These are phyloP conservation scores for Aspergillus floridensis DNA, from an alignment of 2,329 filamentous ascomycete genomes.

Conservation along the genomic window DNA sequence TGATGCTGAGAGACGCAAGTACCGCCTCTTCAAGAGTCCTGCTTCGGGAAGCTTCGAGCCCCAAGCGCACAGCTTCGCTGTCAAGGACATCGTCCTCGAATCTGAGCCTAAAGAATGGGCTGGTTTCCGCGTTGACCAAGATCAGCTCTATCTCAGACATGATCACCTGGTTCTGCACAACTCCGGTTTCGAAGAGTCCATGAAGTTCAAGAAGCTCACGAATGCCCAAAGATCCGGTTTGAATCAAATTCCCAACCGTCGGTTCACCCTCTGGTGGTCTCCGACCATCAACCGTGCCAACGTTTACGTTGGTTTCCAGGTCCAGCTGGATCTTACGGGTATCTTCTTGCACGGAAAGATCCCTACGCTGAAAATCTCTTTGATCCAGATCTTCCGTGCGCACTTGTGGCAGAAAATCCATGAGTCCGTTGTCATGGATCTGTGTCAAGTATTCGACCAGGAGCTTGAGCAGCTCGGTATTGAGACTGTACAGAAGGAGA, in stretches of 20 bases:
- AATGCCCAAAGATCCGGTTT: conserved; percentile 96
- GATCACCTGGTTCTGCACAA: too few species aligned
- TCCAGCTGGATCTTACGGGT: conserved; percentile 93
- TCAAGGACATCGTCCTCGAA: too few species aligned
- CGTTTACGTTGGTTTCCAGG: conserved; percentile 98
- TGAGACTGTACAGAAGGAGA: conserved; percentile 97
- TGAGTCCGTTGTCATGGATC: conserved; percentile 96
- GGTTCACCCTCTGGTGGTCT: conserved; percentile 98
- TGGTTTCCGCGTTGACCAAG: too few species aligned
- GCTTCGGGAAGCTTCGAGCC: too few species aligned
- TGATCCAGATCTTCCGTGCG: conserved; percentile 98
- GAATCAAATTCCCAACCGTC: conserved; percentile 97
- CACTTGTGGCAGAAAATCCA: conserved; percentile 99
- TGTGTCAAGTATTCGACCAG: conserved; percentile 97
- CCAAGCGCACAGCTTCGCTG: too few species aligned
- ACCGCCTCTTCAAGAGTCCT: too few species aligned
- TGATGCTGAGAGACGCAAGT: too few species aligned
- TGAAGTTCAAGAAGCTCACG: conserved; percentile 99
- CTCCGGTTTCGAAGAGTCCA: conserved; percentile 60
- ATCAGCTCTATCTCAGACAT: too few species aligned
- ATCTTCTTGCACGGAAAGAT: conserved; percentile 99
- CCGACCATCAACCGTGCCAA: conserved; percentile 92
- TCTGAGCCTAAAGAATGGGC: too few species aligned
- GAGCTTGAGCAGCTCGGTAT: conserved; percentile 94
- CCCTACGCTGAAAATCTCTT: conserved; percentile 92